phyloP scores from a whole-genome alignment of 345 rosid genomes.

The Sisymbrium altissimum region DNA sequence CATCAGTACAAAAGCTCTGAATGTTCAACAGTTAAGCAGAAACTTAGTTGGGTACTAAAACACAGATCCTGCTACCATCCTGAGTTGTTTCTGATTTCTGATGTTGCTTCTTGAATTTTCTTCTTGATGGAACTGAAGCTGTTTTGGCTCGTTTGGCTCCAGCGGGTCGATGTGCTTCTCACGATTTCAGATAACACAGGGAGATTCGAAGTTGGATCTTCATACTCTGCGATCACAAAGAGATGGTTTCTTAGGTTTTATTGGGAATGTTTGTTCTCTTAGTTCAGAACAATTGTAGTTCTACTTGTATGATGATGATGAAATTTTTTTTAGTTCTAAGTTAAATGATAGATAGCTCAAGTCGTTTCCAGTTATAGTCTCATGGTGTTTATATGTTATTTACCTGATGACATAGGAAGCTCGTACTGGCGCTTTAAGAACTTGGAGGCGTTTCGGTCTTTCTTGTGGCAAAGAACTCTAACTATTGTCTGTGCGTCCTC shows the following conservation, averaged over 20 bases:
- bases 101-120: conserved; percentile 78
- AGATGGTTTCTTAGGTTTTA: background rate
- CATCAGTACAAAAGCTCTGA: background rate
- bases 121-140: conserved; percentile 68
- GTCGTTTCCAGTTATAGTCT: background rate
- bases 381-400: background rate
- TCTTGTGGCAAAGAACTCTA: conserved; percentile 94
- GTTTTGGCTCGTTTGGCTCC: conserved; percentile 56
- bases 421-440: conserved; percentile 79
- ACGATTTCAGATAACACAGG: conserved; percentile 65
- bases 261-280: conserved; percentile 15
- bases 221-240: conserved; percentile 59
- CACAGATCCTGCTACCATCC: conserved; percentile 44
- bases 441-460: conserved; percentile 80
- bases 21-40: background rate
- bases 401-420: conserved; percentile 97
- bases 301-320: conserved; percentile 21
- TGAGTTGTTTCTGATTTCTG: conserved; percentile 60
- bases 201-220: conserved; percentile 40
- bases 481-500: conserved; percentile 78
- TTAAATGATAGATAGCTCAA: background rate
- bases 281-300: conserved; percentile 14
- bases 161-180: conserved; percentile 62
- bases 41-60: background rate
- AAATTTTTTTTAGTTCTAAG: background rate